Evolutionary conservation across 129 eudicot species (phyloP).

Genomic region (Artemisia tridentata): DNA sequence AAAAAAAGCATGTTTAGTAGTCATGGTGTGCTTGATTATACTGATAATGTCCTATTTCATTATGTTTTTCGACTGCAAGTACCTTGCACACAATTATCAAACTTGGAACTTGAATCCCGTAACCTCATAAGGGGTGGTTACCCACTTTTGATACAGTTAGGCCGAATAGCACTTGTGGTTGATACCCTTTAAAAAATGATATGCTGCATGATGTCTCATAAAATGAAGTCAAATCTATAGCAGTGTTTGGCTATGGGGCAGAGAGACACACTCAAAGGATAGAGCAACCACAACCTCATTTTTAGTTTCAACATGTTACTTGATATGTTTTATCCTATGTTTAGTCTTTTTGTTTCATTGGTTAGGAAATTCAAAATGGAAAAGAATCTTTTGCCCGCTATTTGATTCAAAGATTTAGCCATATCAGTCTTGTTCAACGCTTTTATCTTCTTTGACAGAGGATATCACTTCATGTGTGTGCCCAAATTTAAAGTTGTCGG

Average conservation of each 20-base stretch:
- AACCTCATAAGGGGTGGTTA: too few species aligned
- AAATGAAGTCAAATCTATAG: too few species aligned
- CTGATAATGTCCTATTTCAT: too few species aligned
- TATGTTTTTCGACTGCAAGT: too few species aligned
- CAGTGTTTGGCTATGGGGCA: background rate
- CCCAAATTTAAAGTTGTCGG: slow-evolving; percentile 34
- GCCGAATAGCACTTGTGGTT: too few species aligned
- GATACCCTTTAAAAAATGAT: too few species aligned
- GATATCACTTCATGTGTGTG: slow-evolving; percentile 45
- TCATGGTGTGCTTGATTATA: too few species aligned
- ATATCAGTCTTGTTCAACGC: slow-evolving; percentile 28
- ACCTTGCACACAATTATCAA: too few species aligned
- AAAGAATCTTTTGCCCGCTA: slow-evolving; percentile 2
- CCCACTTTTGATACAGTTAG: too few species aligned
- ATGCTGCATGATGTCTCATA: too few species aligned
- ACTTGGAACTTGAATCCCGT: too few species aligned
- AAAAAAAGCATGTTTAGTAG: too few species aligned
- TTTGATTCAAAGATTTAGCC: slow-evolving; percentile 20
- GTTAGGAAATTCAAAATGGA: slow-evolving; percentile 10
- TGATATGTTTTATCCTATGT: slow-evolving; percentile 2
- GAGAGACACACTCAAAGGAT: background rate
- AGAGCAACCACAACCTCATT: slow-evolving; percentile 4
- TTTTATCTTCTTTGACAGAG: slow-evolving; percentile 30
- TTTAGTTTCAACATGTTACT: slow-evolving; percentile 9
- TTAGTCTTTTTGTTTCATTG: slow-evolving; percentile 17